Evolutionary conservation across 768 basidiomycete species (phyloP).

Genomic region (Russula emetica): DNA sequence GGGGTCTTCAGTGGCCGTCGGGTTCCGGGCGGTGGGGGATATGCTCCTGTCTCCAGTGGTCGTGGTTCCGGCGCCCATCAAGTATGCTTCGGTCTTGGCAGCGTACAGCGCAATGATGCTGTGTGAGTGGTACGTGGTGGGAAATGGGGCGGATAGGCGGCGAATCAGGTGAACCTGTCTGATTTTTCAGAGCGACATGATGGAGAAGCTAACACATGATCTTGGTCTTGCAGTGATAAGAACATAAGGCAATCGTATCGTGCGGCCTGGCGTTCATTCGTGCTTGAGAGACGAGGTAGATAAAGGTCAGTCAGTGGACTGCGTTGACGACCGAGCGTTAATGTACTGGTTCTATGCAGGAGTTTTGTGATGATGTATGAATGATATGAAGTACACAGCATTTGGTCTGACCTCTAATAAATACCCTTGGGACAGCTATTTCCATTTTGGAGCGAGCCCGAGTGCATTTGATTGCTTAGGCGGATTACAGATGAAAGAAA

Average conservation of each 20-base stretch:
- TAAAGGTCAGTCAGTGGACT: background rate
- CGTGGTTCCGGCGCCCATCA: slow-evolving; percentile 22
- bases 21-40: too few species aligned
- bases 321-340: background rate
- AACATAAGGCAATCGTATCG: slow-evolving; percentile 25
- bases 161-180: slow-evolving; percentile 23
- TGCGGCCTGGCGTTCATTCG: slow-evolving; percentile 20
- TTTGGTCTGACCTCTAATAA: background rate
- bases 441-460: background rate
- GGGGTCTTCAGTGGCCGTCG: too few species aligned
- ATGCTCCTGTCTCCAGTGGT: slow-evolving; percentile 26
- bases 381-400: background rate
- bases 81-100: slow-evolving; percentile 27
- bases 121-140: slow-evolving; percentile 24
- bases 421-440: background rate
- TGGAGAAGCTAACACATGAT: background rate
- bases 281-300: background rate
- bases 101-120: slow-evolving; percentile 22
- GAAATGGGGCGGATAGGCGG: slow-evolving; percentile 14
- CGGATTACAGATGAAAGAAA: background rate
- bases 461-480: background rate
- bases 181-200: background rate
- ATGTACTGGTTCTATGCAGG: background rate
- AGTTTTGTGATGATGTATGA: background rate
- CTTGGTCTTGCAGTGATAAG: slow-evolving; percentile 14